phyloP scores from a whole-genome alignment of 164 flowering plant species.

The Magnolia sinica region DNA sequence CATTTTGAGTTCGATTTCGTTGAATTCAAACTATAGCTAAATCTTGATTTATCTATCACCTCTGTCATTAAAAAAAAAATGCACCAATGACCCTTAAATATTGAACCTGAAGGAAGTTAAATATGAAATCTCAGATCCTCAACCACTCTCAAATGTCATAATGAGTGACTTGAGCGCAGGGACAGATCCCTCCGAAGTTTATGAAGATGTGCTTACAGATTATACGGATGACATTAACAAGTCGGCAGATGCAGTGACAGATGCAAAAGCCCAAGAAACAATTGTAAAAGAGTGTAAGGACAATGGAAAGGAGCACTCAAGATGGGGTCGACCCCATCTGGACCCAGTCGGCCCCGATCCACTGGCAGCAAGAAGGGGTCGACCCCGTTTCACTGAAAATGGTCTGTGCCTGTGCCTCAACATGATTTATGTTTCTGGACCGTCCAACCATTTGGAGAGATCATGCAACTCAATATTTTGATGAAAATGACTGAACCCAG shows the following conservation, averaged over 20 bases:
- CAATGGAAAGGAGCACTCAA: conserved; percentile 29
- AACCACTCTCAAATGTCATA: conserved; percentile 17
- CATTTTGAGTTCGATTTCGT: no score
- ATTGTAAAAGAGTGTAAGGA: conserved; percentile 34
- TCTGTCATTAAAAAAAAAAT: no score
- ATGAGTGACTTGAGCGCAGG: conserved; percentile 38
- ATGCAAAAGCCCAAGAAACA: conserved; percentile 23
- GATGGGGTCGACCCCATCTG: neutral
- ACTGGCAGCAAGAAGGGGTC: no score
- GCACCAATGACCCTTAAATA: conserved; percentile 17
- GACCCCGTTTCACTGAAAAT: no score
- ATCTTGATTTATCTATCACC: no score
- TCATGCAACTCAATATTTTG: no score
- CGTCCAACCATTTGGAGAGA: no score
- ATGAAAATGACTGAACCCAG: no score
- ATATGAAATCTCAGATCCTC: conserved; percentile 27
- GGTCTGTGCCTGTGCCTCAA: no score
- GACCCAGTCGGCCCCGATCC: no score
- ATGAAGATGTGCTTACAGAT: conserved; percentile 43
- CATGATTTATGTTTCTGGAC: no score
- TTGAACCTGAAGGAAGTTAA: conserved; percentile 30
- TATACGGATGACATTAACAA: conserved; percentile 52
- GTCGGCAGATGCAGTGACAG: conserved; percentile 37
- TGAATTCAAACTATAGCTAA: no score
- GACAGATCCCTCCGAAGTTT: conserved; percentile 41